Evolutionary conservation across 805 yeast genomes (phyloP).

Genomic region (Candida methanosorbosa): DNA sequence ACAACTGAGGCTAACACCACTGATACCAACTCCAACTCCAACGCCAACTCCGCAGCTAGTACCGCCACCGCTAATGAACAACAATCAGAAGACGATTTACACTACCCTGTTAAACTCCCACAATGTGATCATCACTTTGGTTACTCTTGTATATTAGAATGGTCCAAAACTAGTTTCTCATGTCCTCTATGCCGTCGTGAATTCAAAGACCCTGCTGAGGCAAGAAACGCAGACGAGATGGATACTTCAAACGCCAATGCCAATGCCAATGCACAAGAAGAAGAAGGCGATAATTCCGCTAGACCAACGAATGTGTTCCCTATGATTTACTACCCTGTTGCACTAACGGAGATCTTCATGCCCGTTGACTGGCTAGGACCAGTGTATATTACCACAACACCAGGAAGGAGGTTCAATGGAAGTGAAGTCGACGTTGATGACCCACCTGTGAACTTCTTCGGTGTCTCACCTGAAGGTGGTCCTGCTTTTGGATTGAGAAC

Average conservation of each 20-base stretch:
- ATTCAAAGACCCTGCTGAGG: conserved; percentile 27
- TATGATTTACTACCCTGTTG: conserved; percentile 16
- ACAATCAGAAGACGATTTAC: conserved; percentile 24
- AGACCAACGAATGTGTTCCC: conserved; percentile 4
- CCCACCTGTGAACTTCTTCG: conserved; percentile 20
- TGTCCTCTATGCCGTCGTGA: conserved; percentile 83
- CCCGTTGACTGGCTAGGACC: conserved; percentile 23
- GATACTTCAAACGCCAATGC: neutral
- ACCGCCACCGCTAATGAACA: conserved; percentile 5
- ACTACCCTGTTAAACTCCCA: conserved; percentile 62
- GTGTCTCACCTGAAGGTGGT: conserved; percentile 12
- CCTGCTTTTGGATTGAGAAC: conserved; percentile 18
- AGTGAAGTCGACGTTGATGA: conserved; percentile 9
- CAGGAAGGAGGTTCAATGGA: neutral
- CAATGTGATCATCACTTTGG: conserved; percentile 79
- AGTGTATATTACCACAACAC: conserved; percentile 1
- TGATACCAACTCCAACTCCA: no score
- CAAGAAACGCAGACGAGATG: no score
- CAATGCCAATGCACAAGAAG: neutral
- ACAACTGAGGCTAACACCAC: conserved; percentile 1
- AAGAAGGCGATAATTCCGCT: neutral
- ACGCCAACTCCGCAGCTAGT: neutral
- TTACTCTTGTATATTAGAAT: conserved; percentile 62
- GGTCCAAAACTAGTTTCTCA: conserved; percentile 63
- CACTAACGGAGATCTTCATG: conserved; percentile 20